These are phyloP conservation scores for Xylaria sp. DNA, from an alignment of 495 filamentous ascomycete species.

Conservation along the genomic window DNA sequence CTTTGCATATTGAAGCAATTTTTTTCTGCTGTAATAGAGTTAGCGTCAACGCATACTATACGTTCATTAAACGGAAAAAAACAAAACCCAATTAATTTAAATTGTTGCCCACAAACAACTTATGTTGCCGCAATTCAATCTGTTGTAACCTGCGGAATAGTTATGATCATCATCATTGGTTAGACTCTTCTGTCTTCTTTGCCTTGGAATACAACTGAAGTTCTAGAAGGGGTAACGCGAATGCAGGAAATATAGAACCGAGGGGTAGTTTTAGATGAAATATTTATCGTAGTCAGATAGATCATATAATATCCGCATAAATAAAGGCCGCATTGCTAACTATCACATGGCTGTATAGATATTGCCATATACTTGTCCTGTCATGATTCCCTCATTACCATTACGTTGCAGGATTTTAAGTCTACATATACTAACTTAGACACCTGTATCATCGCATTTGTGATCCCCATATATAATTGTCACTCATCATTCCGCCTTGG, in stretches of 20 bases:
- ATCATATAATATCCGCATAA: background rate
- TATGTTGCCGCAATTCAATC: background rate
- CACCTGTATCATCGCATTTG: background rate
- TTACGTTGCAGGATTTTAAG: background rate
- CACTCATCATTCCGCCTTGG: constrained; percentile 31
- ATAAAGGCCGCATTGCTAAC: background rate
- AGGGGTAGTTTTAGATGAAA: background rate
- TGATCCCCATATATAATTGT: background rate
- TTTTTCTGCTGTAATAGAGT: background rate
- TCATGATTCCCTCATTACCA: background rate
- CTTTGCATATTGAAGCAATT: background rate
- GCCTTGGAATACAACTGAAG: background rate
- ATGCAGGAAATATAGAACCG: background rate
- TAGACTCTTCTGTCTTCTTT: background rate
- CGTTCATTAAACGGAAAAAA: constrained; percentile 12
- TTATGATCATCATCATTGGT: background rate
- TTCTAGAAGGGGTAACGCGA: background rate
- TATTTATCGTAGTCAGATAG: background rate
- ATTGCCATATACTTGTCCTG: background rate
- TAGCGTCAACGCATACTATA: constrained; percentile 1
- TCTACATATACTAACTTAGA: background rate
- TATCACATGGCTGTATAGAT: background rate
- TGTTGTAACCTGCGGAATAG: background rate
- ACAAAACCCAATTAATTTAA: background rate
- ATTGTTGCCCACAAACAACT: background rate